Evolutionary conservation across 257 asterid species (phyloP).

Genomic region (Datura wrightii): DNA sequence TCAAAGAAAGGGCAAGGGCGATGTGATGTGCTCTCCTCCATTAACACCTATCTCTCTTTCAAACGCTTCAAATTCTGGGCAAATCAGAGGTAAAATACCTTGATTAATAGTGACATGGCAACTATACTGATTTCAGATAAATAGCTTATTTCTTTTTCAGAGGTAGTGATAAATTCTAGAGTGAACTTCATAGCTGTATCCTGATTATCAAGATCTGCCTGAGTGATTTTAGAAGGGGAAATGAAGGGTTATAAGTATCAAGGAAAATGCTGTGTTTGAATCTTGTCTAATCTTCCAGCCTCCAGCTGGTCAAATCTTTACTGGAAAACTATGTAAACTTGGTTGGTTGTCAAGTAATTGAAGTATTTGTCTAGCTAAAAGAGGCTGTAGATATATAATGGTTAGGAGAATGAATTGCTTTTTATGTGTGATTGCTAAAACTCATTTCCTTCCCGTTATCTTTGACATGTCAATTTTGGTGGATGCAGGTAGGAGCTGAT

Average conservation of each 20-base stretch:
- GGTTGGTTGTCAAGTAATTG: neutral
- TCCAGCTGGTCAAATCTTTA: neutral
- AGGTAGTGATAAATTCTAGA: neutral
- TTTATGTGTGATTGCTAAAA: neutral
- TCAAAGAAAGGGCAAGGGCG: constrained; percentile 51
- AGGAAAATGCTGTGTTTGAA: neutral
- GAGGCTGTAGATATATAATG: constrained; percentile 8
- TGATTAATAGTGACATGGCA: neutral
- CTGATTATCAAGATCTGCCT: constrained; percentile 16
- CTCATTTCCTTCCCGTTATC: constrained; percentile 28
- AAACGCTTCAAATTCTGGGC: constrained; percentile 59
- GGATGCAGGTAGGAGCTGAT: constrained; percentile 78
- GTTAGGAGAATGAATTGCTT: neutral
- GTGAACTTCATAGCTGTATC: neutral
- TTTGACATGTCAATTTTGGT: constrained; percentile 44
- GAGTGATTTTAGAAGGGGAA: neutral
- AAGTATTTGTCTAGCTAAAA: neutral
- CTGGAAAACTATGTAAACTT: neutral
- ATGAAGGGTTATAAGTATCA: neutral
- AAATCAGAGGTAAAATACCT: constrained; percentile 66
- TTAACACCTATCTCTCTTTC: constrained; percentile 76
- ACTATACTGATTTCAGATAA: constrained; percentile 8
- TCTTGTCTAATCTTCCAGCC: neutral
- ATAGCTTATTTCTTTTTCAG: neutral
- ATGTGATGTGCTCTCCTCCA: constrained; percentile 73